Conservation (phyloP, 1,284 basidiomycete genomes). For the Rhizopogon hawkerae region DNA sequence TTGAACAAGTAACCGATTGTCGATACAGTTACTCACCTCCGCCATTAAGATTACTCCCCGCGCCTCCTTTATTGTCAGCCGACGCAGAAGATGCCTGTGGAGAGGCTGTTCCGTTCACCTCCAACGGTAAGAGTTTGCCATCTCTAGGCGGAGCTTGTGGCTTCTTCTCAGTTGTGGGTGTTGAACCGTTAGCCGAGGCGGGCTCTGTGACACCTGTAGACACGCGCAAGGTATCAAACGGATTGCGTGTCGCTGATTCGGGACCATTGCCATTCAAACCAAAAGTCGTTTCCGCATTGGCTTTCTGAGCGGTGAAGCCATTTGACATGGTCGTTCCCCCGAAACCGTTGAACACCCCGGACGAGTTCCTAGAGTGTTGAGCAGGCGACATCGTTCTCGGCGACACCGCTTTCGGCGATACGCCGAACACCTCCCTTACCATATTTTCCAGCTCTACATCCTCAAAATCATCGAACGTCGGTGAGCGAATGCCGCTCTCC, state of each 20-base stretch:
- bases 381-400: neutral
- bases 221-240: neutral
- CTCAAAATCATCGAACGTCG: constrained; percentile 22
- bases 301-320: neutral
- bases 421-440: constrained; percentile 24
- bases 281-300: neutral
- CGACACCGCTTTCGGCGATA: neutral
- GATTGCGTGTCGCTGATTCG: neutral
- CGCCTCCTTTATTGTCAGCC: neutral
- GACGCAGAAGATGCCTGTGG: neutral
- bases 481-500: constrained; percentile 22
- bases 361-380: neutral
- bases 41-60: neutral
- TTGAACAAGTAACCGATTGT: neutral
- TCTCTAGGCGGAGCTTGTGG: neutral
- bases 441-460: constrained; percentile 24
- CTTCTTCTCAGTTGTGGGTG: neutral
- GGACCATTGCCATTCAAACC: neutral
- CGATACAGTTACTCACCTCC: neutral
- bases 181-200: neutral
- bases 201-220: neutral
- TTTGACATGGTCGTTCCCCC: neutral
- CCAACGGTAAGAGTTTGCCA: neutral
- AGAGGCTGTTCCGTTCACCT: neutral
- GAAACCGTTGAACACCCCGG: neutral